Percentiles rank a stretch among this genome's conserved stretches.
These are phyloP conservation scores for Lepiota brunneoincarnata DNA, from an alignment of 768 basidiomycete species.

Conservation along the genomic window DNA sequence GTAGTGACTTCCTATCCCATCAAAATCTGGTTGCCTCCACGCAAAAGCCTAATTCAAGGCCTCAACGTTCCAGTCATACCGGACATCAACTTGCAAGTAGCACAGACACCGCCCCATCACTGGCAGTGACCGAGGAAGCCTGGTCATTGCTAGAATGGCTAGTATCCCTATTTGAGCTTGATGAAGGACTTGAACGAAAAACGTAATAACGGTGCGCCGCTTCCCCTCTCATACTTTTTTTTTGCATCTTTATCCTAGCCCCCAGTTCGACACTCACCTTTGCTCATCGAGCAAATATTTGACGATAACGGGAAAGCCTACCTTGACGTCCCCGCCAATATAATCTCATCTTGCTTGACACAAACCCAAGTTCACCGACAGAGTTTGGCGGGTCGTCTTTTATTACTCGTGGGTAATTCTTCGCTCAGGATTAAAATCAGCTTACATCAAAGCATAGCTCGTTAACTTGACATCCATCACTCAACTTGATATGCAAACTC, in stretches of 20 bases:
- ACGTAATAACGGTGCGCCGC: conserved; percentile 32
- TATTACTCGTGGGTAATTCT: conserved; percentile 16
- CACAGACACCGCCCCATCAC: conserved; percentile 20
- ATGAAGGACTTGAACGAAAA: conserved; percentile 41
- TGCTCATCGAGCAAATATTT: conserved; percentile 18
- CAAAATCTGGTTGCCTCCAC: conserved; percentile 23
- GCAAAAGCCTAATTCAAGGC: conserved; percentile 33
- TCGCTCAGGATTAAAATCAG: neutral
- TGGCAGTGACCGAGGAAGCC: conserved; percentile 55
- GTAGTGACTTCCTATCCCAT: conserved; percentile 47
- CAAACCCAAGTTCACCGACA: conserved; percentile 27
- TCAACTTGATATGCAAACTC: conserved; percentile 33
- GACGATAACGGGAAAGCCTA: conserved; percentile 11
- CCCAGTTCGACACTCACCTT: conserved; percentile 37
- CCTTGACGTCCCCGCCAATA: conserved; percentile 13
- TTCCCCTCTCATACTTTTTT: conserved; percentile 8
- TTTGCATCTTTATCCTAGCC: neutral
- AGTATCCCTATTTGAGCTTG: conserved; percentile 63
- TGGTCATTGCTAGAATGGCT: conserved; percentile 77
- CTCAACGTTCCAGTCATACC: neutral
- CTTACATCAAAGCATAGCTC: conserved; percentile 25
- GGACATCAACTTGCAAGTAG: conserved; percentile 14
- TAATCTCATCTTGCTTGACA: conserved; percentile 27
- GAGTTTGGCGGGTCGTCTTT: conserved; percentile 27
- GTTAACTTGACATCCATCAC: conserved; percentile 37